Evolutionary conservation across 2,329 filamentous ascomycete species (phyloP).

Genomic region (Fusarium nematophilum): DNA sequence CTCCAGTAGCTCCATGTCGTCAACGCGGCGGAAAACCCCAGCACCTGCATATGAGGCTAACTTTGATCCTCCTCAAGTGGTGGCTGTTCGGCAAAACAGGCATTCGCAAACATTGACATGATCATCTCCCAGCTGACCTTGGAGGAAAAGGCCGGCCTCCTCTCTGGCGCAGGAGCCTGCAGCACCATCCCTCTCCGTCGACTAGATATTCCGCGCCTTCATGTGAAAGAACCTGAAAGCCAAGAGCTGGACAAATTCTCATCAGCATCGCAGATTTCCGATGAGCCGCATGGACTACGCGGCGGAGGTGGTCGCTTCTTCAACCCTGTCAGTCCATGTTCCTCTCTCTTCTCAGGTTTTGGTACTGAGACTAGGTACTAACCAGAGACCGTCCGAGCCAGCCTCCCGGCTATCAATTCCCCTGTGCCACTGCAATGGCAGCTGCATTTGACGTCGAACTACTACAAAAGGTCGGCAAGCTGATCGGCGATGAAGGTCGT

Average conservation of each 20-base stretch:
- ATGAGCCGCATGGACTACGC: slow-evolving; percentile 39
- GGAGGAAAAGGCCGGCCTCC: slow-evolving; percentile 35
- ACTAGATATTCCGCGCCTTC: slow-evolving; percentile 26
- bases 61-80: too few relatives aligned
- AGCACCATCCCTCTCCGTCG: slow-evolving; percentile 23
- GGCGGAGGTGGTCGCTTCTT: slow-evolving; percentile 36
- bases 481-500: slow-evolving; percentile 64
- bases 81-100: too few relatives aligned
- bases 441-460: slow-evolving; percentile 72
- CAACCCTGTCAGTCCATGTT: slow-evolving; percentile 28
- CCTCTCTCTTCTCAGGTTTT: too few relatives aligned
- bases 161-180: slow-evolving; percentile 36
- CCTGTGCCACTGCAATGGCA: slow-evolving; percentile 56
- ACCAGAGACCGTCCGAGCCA: neutral
- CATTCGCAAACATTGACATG: too few relatives aligned
- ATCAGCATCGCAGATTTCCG: slow-evolving; percentile 20
- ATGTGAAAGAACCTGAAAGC: too few relatives aligned
- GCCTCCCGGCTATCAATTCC: slow-evolving; percentile 54
- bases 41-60: too few relatives aligned
- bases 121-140: slow-evolving; percentile 31
- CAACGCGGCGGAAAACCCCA: too few relatives aligned
- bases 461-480: slow-evolving; percentile 65
- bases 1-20: too few relatives aligned
- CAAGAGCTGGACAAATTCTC: too few relatives aligned
- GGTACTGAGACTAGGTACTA: fast-evolving